Evolutionary conservation across 2,329 filamentous ascomycete species (phyloP).

Genomic region (Akanthomyces lecanii): DNA sequence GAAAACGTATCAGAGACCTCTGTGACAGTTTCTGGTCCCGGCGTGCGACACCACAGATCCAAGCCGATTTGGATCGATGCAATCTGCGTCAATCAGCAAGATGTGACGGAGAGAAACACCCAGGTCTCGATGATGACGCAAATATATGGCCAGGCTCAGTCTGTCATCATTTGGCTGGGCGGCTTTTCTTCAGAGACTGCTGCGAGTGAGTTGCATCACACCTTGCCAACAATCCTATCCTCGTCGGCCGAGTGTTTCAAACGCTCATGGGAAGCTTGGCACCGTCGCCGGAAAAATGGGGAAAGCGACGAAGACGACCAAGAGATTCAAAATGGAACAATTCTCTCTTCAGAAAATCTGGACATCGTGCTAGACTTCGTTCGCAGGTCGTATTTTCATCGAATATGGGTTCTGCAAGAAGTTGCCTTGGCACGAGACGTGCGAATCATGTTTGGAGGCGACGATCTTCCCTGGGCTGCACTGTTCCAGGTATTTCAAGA

Average conservation of each 20-base stretch:
- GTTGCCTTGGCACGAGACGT: constrained; percentile 17
- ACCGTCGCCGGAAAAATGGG: constrained; percentile 1
- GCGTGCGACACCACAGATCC: constrained; percentile 6
- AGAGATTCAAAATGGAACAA: constrained; percentile 13
- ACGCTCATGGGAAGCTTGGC: constrained; percentile 15
- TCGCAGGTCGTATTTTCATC: constrained; percentile 19
- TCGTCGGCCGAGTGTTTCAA: constrained; percentile 8
- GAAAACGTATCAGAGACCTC: background rate
- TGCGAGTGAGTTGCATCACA: background rate
- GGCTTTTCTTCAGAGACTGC: background rate
- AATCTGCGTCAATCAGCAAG: constrained; percentile 21
- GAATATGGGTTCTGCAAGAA: constrained; percentile 23
- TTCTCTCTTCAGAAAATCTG: background rate
- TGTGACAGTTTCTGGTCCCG: background rate
- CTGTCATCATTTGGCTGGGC: constrained; percentile 19
- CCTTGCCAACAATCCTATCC: constrained; percentile 6
- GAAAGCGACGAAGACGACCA: background rate
- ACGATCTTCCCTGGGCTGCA: background rate
- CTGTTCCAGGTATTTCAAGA: constrained; percentile 13
- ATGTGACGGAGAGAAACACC: constrained; percentile 15
- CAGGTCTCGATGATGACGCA: constrained; percentile 21
- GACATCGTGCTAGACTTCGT: constrained; percentile 6
- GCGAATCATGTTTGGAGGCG: constrained; percentile 19
- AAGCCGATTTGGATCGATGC: constrained; percentile 21
- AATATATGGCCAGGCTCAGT: constrained; percentile 17